Percentiles rank a stretch among this genome's conserved stretches.
Evolutionary conservation across 2,329 filamentous ascomycete genomes (phyloP).

Genomic region (Sclerotinia sclerotiorum): DNA sequence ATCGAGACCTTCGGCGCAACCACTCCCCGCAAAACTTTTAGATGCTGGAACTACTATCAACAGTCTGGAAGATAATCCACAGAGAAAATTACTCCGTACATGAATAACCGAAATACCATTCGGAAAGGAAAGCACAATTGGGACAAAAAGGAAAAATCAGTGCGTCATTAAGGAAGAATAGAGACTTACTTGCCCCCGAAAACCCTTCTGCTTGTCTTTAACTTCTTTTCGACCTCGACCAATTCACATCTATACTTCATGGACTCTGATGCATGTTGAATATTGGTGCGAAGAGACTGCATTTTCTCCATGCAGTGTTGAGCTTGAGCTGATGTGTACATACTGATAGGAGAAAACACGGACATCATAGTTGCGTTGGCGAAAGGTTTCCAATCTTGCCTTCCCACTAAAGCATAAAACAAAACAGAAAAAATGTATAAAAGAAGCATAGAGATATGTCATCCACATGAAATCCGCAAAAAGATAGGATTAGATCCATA

Average conservation of each 20-base stretch:
- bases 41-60: background rate
- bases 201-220: background rate
- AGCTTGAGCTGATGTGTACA: constrained; percentile 3
- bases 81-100: background rate
- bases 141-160: background rate
- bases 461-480: constrained; percentile 1
- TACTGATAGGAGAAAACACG: background rate
- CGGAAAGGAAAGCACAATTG: background rate
- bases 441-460: constrained; percentile 6
- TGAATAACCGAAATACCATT: background rate
- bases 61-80: background rate
- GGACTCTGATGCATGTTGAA: background rate
- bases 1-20: background rate
- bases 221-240: background rate
- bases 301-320: background rate
- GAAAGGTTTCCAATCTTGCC: constrained; percentile 5
- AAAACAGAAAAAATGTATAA: constrained; percentile 1
- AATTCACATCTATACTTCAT: background rate
- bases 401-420: background rate
- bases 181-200: constrained; percentile 8
- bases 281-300: background rate
- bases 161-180: background rate
- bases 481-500: background rate
- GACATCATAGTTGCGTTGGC: background rate
- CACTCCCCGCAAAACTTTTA: too few relatives aligned